Evolutionary conservation across 768 basidiomycete genomes (phyloP).

Genomic region (Tubosaeta sp.): DNA sequence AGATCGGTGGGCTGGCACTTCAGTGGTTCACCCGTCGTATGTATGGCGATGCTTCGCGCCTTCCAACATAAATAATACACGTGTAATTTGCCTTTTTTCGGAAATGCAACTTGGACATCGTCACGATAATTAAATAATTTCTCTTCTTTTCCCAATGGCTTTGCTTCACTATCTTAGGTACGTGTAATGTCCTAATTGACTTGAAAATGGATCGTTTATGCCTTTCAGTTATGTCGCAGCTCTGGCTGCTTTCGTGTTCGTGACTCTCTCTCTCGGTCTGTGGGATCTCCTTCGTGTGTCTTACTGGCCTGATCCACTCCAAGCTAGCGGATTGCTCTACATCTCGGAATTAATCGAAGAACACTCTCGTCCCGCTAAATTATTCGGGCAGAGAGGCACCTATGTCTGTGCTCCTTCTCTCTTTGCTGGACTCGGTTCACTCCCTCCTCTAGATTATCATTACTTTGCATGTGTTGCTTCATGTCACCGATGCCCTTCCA

Average conservation of each 20-base stretch:
- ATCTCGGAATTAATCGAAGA: constrained; percentile 96
- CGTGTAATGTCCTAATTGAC: constrained; percentile 9
- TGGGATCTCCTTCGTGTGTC: constrained; percentile 7
- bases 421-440: constrained; percentile 1
- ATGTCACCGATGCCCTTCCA: constrained; percentile 79
- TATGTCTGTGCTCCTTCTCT: constrained; percentile 57
- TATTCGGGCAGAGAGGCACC: constrained; percentile 77
- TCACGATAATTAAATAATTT: no score
- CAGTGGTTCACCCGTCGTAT: not conserved
- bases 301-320: constrained; percentile 6
- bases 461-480: constrained; percentile 68
- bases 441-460: constrained; percentile 63
- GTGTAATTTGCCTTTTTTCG: not conserved
- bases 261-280: constrained; percentile 87
- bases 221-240: constrained; percentile 65
- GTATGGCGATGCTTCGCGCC: constrained; percentile 44
- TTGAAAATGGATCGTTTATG: not conserved
- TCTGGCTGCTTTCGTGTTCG: constrained; percentile 76
- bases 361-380: constrained; percentile 78
- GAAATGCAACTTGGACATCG: not conserved
- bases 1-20: not conserved
- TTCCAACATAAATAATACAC: constrained; percentile 27
- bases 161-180: constrained; percentile 63
- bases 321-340: constrained; percentile 92
- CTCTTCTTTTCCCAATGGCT: constrained; percentile 35